Evolutionary conservation across 23 red algal genomes (phyloP), one percentile per base, ranked within the genome.

Genomic region (Gracilaria vermiculophylla): DNA sequence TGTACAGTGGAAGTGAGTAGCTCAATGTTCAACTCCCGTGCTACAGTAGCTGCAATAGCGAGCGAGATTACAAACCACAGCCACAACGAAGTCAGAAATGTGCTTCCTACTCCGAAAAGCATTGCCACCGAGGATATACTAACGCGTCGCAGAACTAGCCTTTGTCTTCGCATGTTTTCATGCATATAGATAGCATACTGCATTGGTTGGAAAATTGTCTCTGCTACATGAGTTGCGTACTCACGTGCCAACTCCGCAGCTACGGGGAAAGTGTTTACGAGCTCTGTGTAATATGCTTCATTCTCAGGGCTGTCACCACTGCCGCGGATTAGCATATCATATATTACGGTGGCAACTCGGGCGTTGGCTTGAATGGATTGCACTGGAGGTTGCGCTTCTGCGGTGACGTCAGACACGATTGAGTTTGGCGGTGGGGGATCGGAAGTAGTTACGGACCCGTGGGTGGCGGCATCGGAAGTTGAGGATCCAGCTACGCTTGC

Each of bases 331-430:
- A 61, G 27, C 48, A 64, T 64, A 44, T 88, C 84, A 34, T 88
- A 88, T 25, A 88, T 44, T 2, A 88, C 54, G 47, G 70, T 70
- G 10, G 84, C 84, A 14, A 88, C 61, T 12, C 84, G 84, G n/a
- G 84, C 84, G 5, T 77, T 67, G 0, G 40, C 31, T 27, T 85
- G 58, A 45, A 66, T 24, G 40, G 81, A 71, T 31, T 55, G 75
- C 27, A 17, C 17, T 24, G 36, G n/a, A 47, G 40, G 3, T 47
- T 25, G 39, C 10, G 44, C 67, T 2, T 37, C 15, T 73, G 20
- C 13, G 16, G 7, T 60, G 7, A 7, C n/a, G 8, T 73, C 67
- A 47, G 40, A 28, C 25, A 1, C 14, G n/a, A 40, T 16, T 73
- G n/a, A 2, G 25, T 42, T 47, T 3, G 0, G 67, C 20, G 37